Evolutionary conservation across 2,329 filamentous ascomycete genomes (phyloP).

Genomic region (Tolypocladium paradoxum): DNA sequence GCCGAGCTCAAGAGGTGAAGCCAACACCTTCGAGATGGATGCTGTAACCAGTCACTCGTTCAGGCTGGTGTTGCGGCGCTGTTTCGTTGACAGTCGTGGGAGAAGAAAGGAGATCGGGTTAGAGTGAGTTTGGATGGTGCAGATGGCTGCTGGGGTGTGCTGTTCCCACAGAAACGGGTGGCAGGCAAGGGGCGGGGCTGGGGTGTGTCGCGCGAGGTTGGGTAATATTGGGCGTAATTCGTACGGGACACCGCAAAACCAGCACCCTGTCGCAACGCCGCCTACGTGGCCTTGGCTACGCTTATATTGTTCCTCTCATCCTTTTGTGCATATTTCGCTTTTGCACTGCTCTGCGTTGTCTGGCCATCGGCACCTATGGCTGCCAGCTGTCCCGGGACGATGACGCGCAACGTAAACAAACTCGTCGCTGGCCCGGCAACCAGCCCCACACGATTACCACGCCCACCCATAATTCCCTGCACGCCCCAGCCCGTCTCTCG

Average conservation of each 20-base stretch:
- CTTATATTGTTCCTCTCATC: neutral
- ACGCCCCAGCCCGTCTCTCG: neutral
- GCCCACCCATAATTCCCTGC: neutral
- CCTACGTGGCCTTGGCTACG: neutral
- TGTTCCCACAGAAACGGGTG: slow-evolving; percentile 19
- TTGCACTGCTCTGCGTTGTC: neutral
- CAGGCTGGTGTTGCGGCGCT: neutral
- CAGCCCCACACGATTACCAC: slow-evolving; percentile 2
- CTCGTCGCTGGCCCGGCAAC: slow-evolving; percentile 7
- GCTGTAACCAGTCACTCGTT: neutral
- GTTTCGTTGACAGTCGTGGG: neutral
- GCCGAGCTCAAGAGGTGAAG: slow-evolving; percentile 10
- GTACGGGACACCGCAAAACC: neutral
- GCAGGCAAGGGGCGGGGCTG: slow-evolving; percentile 15
- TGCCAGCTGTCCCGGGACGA: neutral
- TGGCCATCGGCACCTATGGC: neutral
- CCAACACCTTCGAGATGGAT: neutral
- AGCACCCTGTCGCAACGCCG: neutral
- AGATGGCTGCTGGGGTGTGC: neutral
- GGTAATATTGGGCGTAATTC: no score
- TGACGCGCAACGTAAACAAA: slow-evolving; percentile 24
- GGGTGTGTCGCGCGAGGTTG: slow-evolving; percentile 7
- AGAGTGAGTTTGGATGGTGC: neutral
- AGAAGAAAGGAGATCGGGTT: no score
- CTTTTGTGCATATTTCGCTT: neutral